phyloP scores from a whole-genome alignment of 257 asterid genomes.

The Hygrophila difformis region DNA sequence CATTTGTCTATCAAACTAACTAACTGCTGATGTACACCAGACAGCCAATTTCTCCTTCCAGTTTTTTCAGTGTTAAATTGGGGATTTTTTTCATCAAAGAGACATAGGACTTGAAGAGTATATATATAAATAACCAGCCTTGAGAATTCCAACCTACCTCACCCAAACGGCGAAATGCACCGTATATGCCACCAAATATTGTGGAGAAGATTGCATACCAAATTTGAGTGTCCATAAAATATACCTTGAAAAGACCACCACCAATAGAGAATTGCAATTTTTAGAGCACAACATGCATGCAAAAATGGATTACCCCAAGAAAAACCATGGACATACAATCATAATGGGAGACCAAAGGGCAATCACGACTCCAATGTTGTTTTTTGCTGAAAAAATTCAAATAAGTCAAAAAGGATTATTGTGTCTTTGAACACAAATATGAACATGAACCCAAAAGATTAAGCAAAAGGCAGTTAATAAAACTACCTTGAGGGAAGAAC shows the following conservation, averaged over 20 bases:
- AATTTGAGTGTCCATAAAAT: conserved; percentile 95
- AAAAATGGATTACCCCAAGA: conserved; percentile 13
- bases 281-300: conserved; percentile 13
- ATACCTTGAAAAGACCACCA: conserved; percentile 53
- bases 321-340: conserved; percentile 44
- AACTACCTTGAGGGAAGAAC: conserved; percentile 90
- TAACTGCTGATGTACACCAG: too few species aligned
- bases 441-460: conserved; percentile 2
- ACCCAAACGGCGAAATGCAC: conserved; percentile 98
- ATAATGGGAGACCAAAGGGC: conserved; percentile 91
- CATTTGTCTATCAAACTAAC: too few species aligned
- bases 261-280: conserved; percentile 6
- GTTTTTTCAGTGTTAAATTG: too few species aligned
- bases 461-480: conserved; percentile 8
- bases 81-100: too few species aligned
- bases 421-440: conserved; percentile 3
- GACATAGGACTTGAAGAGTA: too few species aligned
- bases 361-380: conserved; percentile 88
- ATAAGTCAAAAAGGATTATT: conserved; percentile 6
- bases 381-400: conserved; percentile 58
- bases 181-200: conserved; percentile 93
- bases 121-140: neutral
- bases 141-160: conserved; percentile 48
- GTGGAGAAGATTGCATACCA: conserved; percentile 99
- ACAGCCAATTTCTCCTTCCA: too few species aligned